A percentile compares a stretch with the other conserved stretches of the same genome.
phyloP scores from a whole-genome alignment of 148 eudicot genomes.

The Rhododendron ferrugineum region DNA sequence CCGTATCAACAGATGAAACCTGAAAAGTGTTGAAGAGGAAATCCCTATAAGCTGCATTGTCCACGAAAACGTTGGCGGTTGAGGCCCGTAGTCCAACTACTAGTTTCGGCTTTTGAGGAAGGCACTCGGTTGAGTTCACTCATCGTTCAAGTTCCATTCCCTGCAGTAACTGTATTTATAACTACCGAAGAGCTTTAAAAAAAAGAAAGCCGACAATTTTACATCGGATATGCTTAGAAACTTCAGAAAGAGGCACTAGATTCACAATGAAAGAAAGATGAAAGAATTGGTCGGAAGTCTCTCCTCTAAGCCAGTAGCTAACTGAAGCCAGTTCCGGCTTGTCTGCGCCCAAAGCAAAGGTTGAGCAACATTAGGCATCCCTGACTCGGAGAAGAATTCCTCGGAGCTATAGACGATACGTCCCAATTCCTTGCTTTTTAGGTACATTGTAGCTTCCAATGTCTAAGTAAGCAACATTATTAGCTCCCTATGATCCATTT shows the following conservation, averaged over 20 bases:
- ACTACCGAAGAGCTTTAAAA: neutral
- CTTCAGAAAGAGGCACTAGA: neutral
- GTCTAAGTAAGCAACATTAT: conserved; percentile 8
- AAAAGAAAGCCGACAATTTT: neutral
- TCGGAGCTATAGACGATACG: conserved; percentile 11
- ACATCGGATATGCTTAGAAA: neutral
- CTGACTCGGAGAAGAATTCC: conserved; percentile 14
- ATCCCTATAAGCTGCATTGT: conserved; percentile 26
- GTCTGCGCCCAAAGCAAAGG: conserved; percentile 10
- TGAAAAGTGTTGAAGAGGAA: conserved; percentile 21
- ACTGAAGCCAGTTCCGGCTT: conserved; percentile 12
- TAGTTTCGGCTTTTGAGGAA: conserved; percentile 16
- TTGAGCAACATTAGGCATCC: conserved; percentile 12
- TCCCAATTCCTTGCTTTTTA: conserved; percentile 11
- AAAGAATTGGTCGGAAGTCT: neutral
- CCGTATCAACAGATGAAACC: conserved; percentile 22
- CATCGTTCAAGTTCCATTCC: conserved; percentile 22
- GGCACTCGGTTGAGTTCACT: conserved; percentile 16
- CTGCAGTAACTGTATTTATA: neutral
- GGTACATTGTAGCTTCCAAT: conserved; percentile 20
- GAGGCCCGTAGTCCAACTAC: conserved; percentile 23
- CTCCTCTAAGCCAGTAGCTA: conserved; percentile 15
- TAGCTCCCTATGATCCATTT: conserved; percentile 1
- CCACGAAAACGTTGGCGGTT: conserved; percentile 21
- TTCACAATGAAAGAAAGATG: neutral